Evolutionary conservation across 129 eudicot genomes (phyloP), one percentile per base, ranked within the genome.

Genomic region (Saposhnikovia divaricata): DNA sequence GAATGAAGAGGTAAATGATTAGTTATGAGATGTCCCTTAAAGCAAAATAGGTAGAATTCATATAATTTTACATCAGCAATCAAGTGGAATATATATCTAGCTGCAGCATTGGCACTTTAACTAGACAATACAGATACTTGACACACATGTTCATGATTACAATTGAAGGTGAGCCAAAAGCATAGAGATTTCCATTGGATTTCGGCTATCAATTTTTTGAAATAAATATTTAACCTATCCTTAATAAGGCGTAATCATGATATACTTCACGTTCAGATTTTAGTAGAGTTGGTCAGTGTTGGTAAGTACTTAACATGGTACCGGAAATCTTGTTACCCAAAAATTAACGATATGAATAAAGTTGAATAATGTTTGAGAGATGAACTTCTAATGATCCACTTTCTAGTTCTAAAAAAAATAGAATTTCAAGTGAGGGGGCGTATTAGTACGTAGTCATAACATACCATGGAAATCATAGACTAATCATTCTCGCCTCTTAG

Each of bases 1-100:
- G 77, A 85, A 87, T 74, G 80, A 80, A 81, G 85, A 46, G 74
- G 79, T 47, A 80, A 72, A 72, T 72, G 78, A 80, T 83, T 63
- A 73, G 78, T 79, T 59, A 53, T 39, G 45, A 70, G 80, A 71
- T 40, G 73, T 78, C 80, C 27, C 42, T 10, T 78, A 75, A 84
- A 81, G 77, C 40, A 34, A 83, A 65, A 10, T 72, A 25, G 80
- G 55, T 79, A 68, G 45, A 21, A 51, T 10, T 46, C 50, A 46
- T 46, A 46, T 46, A 66, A 38, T 85, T 21, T 51, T 79, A 43
- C 28, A 38, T 28, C 75, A n/a, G 34, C 43, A 75, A 75, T 47
- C 78, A 28, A 72, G n/a, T 47, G 4, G 43, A 31, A 31, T 31
- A 31, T 31, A 31, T 31, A 15, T 77, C 37, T 63, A 12, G 18